phyloP scores from a whole-genome alignment of 164 flowering plant species.

The Annona squamosa region DNA sequence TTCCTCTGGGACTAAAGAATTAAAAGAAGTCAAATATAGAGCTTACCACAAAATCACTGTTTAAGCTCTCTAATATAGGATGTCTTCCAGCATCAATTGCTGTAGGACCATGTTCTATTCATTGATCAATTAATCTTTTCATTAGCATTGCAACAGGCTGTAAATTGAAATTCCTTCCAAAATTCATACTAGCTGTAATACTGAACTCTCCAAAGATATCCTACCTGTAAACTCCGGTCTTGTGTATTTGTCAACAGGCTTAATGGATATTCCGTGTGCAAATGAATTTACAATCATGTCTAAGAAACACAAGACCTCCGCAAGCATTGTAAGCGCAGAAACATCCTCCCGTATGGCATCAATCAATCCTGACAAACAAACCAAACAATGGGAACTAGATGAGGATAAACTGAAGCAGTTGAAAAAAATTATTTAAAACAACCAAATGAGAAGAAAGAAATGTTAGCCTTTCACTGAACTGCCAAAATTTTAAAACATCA shows the following conservation, averaged over 20 bases:
- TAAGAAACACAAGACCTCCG: conserved; percentile 88
- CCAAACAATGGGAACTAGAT: background rate
- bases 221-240: conserved; percentile 87
- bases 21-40: conserved; percentile 6
- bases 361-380: conserved; percentile 48
- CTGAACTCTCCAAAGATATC: background rate
- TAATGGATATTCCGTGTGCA: conserved; percentile 87
- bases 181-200: background rate
- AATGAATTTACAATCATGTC: conserved; percentile 99
- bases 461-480: background rate
- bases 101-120: conserved; percentile 77
- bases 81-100: conserved; percentile 96
- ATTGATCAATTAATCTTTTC: conserved; percentile 6
- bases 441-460: background rate
- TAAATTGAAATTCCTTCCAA: background rate
- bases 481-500: background rate
- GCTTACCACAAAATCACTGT: conserved; percentile 74
- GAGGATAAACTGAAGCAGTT: background rate
- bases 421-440: background rate
- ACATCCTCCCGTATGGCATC: conserved; percentile 78
- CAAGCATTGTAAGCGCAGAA: conserved; percentile 75
- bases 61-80: conserved; percentile 87
- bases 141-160: conserved; percentile 5
- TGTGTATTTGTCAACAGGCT: conserved; percentile 81
- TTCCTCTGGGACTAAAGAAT: background rate